Evolutionary conservation across 768 basidiomycete species (phyloP).

Genomic region (Kwoniella botswanensis): DNA sequence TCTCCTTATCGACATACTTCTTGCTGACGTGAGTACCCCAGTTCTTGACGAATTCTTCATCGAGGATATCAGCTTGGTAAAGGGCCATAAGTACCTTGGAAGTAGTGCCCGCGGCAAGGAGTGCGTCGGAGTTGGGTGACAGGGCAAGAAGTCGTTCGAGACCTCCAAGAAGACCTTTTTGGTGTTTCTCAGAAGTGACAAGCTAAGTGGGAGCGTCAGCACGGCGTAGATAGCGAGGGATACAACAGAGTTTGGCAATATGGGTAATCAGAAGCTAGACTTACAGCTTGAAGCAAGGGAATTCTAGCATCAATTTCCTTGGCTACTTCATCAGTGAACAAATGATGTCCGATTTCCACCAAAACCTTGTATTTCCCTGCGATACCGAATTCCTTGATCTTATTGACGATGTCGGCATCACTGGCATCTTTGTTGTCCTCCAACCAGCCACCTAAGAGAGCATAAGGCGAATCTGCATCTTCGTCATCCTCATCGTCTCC

Average conservation of each 20-base stretch:
- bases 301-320: constrained; percentile 63
- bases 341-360: constrained; percentile 76
- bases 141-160: constrained; percentile 80
- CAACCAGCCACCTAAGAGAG: constrained; percentile 81
- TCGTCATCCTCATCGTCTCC: constrained; percentile 79
- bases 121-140: constrained; percentile 71
- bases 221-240: background rate
- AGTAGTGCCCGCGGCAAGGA: constrained; percentile 61
- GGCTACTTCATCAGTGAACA: constrained; percentile 74
- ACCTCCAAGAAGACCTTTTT: constrained; percentile 91
- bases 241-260: background rate
- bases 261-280: constrained; percentile 34
- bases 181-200: constrained; percentile 90
- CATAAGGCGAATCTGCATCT: constrained; percentile 82
- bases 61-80: constrained; percentile 89
- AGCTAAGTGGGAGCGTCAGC: constrained; percentile 62
- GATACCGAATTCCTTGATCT: constrained; percentile 86
- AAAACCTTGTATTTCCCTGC: constrained; percentile 94
- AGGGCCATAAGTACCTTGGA: constrained; percentile 93
- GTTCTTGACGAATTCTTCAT: constrained; percentile 84
- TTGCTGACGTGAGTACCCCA: constrained; percentile 97
- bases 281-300: constrained; percentile 76
- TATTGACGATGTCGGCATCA: constrained; percentile 62
- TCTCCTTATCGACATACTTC: constrained; percentile 95
- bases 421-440: constrained; percentile 68